These are phyloP conservation scores for Populus hybrid DNA, from an alignment of 441 rosid genomes.

Conservation along the genomic window DNA sequence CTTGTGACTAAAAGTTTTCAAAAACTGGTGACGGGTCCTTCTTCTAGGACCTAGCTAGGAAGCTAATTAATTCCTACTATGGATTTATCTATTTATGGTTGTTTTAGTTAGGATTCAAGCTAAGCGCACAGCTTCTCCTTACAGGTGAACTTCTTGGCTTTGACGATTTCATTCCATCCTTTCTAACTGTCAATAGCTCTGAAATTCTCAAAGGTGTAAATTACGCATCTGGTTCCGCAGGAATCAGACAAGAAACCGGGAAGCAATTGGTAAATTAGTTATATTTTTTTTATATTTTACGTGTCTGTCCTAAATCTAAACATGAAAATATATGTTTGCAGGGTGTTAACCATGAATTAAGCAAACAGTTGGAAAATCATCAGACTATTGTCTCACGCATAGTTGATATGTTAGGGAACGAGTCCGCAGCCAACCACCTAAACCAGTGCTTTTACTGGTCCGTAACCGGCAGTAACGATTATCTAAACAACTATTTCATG, in stretches of 20 bases:
- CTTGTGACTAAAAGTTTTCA: background rate
- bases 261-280: conserved; percentile 32
- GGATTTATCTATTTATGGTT: background rate
- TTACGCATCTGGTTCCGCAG: conserved; percentile 71
- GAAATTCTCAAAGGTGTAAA: conserved; percentile 58
- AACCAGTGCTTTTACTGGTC: conserved; percentile 49
- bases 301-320: background rate
- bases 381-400: conserved; percentile 29
- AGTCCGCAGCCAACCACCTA: conserved; percentile 27
- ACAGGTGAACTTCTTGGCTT: conserved; percentile 64
- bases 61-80: background rate
- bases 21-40: background rate
- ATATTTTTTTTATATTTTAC: background rate
- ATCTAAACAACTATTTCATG: conserved; percentile 27
- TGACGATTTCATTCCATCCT: conserved; percentile 43
- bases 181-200: conserved; percentile 17
- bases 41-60: background rate
- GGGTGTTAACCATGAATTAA: conserved; percentile 48
- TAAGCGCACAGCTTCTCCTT: background rate
- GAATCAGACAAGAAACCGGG: conserved; percentile 61
- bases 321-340: conserved; percentile 2
- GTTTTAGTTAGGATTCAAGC: background rate
- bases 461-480: conserved; percentile 27
- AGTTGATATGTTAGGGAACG: conserved; percentile 28
- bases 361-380: conserved; percentile 45